These are phyloP conservation scores for Tuber magnatum DNA, from an alignment of 495 filamentous ascomycete species.

Conservation along the genomic window DNA sequence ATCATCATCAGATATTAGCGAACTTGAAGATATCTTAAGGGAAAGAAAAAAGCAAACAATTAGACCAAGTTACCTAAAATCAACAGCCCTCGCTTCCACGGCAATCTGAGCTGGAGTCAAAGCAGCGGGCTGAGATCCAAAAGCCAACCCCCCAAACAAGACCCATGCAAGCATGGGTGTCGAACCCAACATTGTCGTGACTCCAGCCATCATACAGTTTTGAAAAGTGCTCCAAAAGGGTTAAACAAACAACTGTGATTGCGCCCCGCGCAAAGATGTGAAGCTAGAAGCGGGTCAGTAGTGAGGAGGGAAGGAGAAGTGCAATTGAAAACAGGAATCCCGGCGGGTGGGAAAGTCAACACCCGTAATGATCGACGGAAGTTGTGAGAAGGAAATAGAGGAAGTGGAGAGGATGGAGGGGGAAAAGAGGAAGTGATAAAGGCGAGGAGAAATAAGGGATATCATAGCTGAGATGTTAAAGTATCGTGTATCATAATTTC, in stretches of 20 bases:
- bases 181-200: not conserved
- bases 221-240: not conserved
- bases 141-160: not conserved
- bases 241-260: not conserved
- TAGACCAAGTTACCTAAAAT: not conserved
- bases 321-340: not conserved
- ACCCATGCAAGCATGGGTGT: not conserved
- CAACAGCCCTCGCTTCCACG: not conserved
- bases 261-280: slow-evolving; percentile 7
- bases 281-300: not conserved
- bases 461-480: too few relatives aligned
- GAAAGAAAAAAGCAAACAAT: not conserved
- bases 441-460: not conserved
- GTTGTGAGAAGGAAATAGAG: not conserved
- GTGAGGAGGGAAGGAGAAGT: not conserved
- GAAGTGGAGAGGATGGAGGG: not conserved
- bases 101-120: not conserved
- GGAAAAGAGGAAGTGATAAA: slow-evolving; percentile 2
- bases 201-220: not conserved
- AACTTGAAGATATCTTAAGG: not conserved
- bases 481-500: too few relatives aligned
- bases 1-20: slow-evolving; percentile 10
- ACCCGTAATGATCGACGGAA: not conserved
- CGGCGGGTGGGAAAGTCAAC: not conserved
- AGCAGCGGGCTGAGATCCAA: not conserved